phyloP scores from a whole-genome alignment of 257 asterid genomes.

The Ophiorrhiza pumila region DNA sequence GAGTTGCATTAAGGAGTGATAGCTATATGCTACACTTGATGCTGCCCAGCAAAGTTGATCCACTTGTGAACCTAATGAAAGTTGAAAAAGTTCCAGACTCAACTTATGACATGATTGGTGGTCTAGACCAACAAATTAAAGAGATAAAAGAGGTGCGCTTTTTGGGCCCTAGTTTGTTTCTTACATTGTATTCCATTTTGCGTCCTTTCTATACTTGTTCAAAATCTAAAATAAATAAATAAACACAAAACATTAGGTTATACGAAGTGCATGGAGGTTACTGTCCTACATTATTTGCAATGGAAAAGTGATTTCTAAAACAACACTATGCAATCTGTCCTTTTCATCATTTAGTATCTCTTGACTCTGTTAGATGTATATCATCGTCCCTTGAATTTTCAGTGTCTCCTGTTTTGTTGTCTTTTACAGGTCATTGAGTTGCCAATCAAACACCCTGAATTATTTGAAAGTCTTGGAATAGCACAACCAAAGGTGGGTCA shows the following conservation, averaged over 20 bases:
- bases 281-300: not conserved
- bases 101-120: slow-evolving; percentile 97
- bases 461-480: slow-evolving; percentile 73
- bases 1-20: slow-evolving; percentile 93
- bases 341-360: not conserved
- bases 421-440: slow-evolving; percentile 58
- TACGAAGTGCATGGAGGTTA: not conserved
- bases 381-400: not conserved
- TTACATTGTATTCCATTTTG: not conserved
- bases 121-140: slow-evolving; percentile 89
- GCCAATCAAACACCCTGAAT: slow-evolving; percentile 69
- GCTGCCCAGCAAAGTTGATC: slow-evolving; percentile 95
- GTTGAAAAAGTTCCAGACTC: slow-evolving; percentile 95
- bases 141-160: slow-evolving; percentile 75
- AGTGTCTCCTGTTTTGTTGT: not conserved
- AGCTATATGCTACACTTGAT: slow-evolving; percentile 90
- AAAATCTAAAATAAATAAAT: not conserved
- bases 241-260: not conserved
- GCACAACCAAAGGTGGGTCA: slow-evolving; percentile 71
- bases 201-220: not conserved
- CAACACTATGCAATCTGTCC: too few species aligned
- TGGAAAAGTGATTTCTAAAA: not conserved
- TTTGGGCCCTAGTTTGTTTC: not conserved
- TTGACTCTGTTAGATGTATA: not conserved
- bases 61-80: slow-evolving; percentile 93